These are phyloP conservation scores for Camelina neglecta DNA, from an alignment of 345 rosid genomes.

Conservation along the genomic window DNA sequence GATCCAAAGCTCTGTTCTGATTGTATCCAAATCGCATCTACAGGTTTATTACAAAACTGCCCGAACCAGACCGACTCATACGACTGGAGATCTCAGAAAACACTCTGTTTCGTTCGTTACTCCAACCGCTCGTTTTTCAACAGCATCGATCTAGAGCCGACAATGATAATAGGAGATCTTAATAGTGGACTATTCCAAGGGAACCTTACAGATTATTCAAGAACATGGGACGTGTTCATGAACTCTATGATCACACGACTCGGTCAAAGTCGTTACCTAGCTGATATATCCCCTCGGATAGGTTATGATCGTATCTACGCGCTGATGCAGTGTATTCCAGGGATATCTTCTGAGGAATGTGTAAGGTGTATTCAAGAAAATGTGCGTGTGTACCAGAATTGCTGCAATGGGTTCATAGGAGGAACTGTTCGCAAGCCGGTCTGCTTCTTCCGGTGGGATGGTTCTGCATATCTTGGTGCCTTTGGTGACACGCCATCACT, in stretches of 20 bases:
- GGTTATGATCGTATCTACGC: conserved; percentile 21
- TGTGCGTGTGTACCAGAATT: not conserved
- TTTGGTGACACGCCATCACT: conserved; percentile 17
- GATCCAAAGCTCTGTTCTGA: conserved; percentile 30
- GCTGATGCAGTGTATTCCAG: conserved; percentile 35
- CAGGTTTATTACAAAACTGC: conserved; percentile 29
- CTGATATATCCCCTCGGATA: conserved; percentile 7
- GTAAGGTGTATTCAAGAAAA: conserved; percentile 9
- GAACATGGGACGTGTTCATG: conserved; percentile 28
- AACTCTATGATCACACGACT: not conserved
- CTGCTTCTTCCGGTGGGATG: conserved; percentile 39
- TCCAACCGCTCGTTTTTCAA: conserved; percentile 43
- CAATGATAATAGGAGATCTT: not conserved
- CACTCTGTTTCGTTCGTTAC: conserved; percentile 52
- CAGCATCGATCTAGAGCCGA: not conserved
- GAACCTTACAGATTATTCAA: conserved; percentile 8
- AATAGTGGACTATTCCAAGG: not conserved
- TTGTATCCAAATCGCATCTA: conserved; percentile 39
- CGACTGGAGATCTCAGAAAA: conserved; percentile 32
- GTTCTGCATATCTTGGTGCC: conserved; percentile 26
- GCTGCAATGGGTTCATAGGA: conserved; percentile 18
- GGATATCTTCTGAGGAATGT: conserved; percentile 11
- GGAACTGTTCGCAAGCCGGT: conserved; percentile 22
- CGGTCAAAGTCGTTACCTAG: conserved; percentile 10
- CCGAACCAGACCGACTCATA: conserved; percentile 47